Percentiles rank a stretch among this genome's conserved stretches.
Evolutionary conservation across 2,329 filamentous ascomycete genomes (phyloP).

Genomic region (Colletotrichum sp.): DNA sequence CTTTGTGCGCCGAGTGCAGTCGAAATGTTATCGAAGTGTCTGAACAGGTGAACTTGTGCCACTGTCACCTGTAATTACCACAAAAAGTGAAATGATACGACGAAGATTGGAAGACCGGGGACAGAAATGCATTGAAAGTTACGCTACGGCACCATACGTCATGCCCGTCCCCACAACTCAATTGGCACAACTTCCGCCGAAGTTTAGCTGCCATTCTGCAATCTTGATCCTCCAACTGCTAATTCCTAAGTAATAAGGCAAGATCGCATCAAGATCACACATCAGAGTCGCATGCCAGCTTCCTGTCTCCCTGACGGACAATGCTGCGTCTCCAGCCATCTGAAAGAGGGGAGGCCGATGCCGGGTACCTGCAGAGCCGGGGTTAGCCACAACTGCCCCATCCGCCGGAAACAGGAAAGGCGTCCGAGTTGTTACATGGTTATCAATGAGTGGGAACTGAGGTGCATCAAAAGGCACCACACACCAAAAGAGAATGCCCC

Average conservation of each 20-base stretch:
- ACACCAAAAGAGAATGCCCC: not conserved
- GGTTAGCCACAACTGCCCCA: not conserved
- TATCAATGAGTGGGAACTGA: not conserved
- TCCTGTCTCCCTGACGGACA: not conserved
- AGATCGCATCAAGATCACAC: not conserved
- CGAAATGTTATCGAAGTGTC: not conserved
- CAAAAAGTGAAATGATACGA: not conserved
- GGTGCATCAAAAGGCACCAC: not conserved
- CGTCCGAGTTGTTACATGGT: not conserved
- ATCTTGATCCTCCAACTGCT: not conserved
- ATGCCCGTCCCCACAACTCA: not conserved
- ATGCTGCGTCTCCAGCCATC: not conserved
- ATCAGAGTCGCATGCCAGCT: not conserved
- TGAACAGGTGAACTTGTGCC: not conserved
- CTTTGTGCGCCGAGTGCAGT: not conserved
- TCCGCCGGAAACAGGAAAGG: constrained; percentile 4
- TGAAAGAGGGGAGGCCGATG: constrained; percentile 5
- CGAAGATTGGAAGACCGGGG: not conserved
- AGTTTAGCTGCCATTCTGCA: not conserved
- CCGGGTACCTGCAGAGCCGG: constrained; percentile 14
- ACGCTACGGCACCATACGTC: not conserved
- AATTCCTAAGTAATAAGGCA: not conserved
- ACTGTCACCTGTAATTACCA: not conserved
- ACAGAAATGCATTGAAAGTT: not conserved
- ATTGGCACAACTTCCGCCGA: not conserved